These are phyloP conservation scores for Coniochaeta prunicola DNA, from an alignment of 2,329 filamentous ascomycete species.

Conservation along the genomic window DNA sequence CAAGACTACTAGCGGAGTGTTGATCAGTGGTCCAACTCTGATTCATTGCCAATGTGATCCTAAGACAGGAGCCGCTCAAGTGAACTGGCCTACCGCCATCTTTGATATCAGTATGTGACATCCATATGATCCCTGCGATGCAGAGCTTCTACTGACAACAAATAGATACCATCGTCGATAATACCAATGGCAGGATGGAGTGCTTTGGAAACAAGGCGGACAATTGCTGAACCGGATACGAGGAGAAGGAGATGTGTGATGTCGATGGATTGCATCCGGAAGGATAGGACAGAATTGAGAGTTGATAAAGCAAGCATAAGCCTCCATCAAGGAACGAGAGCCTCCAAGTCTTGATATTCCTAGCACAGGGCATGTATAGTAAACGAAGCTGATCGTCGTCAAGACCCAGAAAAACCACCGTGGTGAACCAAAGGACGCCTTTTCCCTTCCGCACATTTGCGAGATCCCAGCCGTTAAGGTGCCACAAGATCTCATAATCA, in stretches of 20 bases:
- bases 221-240: background rate
- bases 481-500: background rate
- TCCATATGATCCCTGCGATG: background rate
- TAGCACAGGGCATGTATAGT: background rate
- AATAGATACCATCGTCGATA: constrained; percentile 14
- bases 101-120: constrained; percentile 10
- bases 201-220: constrained; percentile 6
- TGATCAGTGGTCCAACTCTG: constrained; percentile 9
- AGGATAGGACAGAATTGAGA: background rate
- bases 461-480: background rate
- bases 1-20: constrained; percentile 7
- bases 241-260: background rate
- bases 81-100: constrained; percentile 13
- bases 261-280: background rate
- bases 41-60: constrained; percentile 16
- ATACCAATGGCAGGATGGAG: constrained; percentile 13
- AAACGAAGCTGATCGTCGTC: background rate
- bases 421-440: background rate
- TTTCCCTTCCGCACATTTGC: background rate
- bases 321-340: background rate
- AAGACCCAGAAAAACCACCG: background rate
- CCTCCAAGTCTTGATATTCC: background rate
- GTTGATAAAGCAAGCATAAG: background rate
- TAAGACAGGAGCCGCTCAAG: constrained; percentile 10
- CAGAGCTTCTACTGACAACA: background rate